phyloP scores from a whole-genome alignment of 192 early-diverging fungal genomes.

The Powellomyces hirtus region DNA sequence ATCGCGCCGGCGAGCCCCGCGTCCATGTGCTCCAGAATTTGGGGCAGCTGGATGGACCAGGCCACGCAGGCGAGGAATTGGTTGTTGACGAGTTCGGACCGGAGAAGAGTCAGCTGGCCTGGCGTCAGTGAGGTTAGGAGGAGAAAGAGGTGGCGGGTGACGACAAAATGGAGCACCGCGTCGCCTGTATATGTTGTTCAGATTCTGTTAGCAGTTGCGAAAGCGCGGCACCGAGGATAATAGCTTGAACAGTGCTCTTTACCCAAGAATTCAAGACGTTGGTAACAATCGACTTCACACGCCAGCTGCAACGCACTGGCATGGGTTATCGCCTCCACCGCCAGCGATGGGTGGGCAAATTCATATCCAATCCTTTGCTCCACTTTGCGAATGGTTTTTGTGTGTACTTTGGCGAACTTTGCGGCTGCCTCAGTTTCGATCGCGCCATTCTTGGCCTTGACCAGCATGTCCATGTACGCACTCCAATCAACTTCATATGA shows the following conservation, averaged over 20 bases:
- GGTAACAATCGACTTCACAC: conserved; percentile 56
- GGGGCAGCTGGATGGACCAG: conserved; percentile 61
- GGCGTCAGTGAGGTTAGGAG: conserved; percentile 64
- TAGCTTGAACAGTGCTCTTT: no score
- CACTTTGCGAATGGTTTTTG: neutral
- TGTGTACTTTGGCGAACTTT: neutral
- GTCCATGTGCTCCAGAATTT: conserved; percentile 68
- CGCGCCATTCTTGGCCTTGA: neutral
- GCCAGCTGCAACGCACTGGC: conserved; percentile 49
- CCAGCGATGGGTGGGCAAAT: conserved; percentile 65
- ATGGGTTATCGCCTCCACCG: conserved; percentile 84
- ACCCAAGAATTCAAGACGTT: conserved; percentile 84
- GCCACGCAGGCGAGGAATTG: conserved; percentile 73
- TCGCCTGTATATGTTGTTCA: conserved; percentile 32
- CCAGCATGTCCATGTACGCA: conserved; percentile 3
- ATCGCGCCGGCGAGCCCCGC: conserved; percentile 55
- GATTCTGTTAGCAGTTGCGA: neutral
- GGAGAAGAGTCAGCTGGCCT: conserved; percentile 64
- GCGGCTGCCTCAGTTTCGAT: neutral
- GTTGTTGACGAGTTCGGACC: conserved; percentile 72
- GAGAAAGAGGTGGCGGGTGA: conserved; percentile 62
- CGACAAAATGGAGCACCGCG: conserved; percentile 48
- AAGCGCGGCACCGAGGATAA: no score
- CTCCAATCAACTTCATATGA: conserved; percentile 30
- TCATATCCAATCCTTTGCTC: conserved; percentile 52